Conservation (phyloP, 768 basidiomycete genomes). For the Trametes meyenii region DNA sequence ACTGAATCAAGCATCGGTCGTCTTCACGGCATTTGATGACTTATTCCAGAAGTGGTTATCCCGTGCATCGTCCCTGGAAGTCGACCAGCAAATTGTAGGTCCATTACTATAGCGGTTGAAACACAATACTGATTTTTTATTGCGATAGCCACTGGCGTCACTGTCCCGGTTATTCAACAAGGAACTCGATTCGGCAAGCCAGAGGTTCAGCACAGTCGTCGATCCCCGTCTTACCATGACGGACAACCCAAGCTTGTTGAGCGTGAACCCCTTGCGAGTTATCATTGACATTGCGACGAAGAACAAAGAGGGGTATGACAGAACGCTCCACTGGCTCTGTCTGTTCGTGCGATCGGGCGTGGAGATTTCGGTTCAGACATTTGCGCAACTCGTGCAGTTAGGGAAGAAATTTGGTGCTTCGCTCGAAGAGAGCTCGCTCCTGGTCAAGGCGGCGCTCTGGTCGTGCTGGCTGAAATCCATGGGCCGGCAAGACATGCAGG, state of each 20-base stretch:
- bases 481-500: constrained; percentile 61
- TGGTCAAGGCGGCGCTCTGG: constrained; percentile 56
- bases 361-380: constrained; percentile 56
- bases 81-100: constrained; percentile 44
- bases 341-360: constrained; percentile 66
- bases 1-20: constrained; percentile 52
- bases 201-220: constrained; percentile 42
- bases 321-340: constrained; percentile 60
- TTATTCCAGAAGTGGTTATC: constrained; percentile 65
- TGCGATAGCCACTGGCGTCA: constrained; percentile 55
- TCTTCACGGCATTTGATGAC: constrained; percentile 60
- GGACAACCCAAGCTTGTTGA: constrained; percentile 33
- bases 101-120: constrained; percentile 4
- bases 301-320: constrained; percentile 46
- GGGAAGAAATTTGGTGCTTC: constrained; percentile 42
- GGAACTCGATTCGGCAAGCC: constrained; percentile 46
- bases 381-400: constrained; percentile 49
- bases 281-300: constrained; percentile 47
- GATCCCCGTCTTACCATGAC: constrained; percentile 36
- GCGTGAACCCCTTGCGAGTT: constrained; percentile 58
- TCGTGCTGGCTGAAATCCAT: constrained; percentile 65
- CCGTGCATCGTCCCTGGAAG: constrained; percentile 38
- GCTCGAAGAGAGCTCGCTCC: constrained; percentile 48
- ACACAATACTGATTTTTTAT: not conserved
- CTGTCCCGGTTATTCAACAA: constrained; percentile 60